Percentiles rank a stretch among this genome's conserved stretches.
These are phyloP conservation scores for Pseudocercospora fijiensis DNA, from an alignment of 2,329 filamentous ascomycete species.

Conservation along the genomic window DNA sequence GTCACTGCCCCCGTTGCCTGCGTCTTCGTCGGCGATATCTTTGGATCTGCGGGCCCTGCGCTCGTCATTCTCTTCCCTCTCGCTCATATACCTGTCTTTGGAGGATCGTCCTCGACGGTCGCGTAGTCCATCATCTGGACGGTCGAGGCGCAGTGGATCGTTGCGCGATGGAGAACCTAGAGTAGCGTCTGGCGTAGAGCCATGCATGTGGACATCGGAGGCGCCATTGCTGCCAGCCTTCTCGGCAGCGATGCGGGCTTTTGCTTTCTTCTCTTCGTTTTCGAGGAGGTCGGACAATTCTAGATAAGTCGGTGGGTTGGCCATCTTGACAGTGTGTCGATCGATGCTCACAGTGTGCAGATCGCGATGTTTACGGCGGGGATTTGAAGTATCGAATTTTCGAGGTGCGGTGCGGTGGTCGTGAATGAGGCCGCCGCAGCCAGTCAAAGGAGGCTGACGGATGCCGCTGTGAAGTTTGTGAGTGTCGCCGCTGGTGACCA, in stretches of 20 bases:
- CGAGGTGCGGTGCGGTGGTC: conserved; percentile 8
- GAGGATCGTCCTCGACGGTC: conserved; percentile 16
- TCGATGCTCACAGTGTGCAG: conserved; percentile 20
- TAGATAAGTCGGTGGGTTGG: conserved; percentile 20
- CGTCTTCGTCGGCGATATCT: conserved; percentile 31
- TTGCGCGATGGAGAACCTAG: conserved; percentile 9
- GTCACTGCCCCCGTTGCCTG: conserved; percentile 41
- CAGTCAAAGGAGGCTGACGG: conserved; percentile 6
- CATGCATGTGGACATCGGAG: conserved; percentile 16
- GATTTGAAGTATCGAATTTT: not conserved
- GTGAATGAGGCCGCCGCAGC: conserved; percentile 1
- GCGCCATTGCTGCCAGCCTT: conserved; percentile 22
- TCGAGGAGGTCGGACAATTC: conserved; percentile 35
- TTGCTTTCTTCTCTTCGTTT: conserved; percentile 30
- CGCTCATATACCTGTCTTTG: conserved; percentile 33
- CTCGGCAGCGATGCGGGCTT: conserved; percentile 21
- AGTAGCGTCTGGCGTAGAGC: conserved; percentile 10
- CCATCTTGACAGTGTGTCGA: conserved; percentile 15
- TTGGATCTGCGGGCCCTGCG: conserved; percentile 37
- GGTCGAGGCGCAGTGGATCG: conserved; percentile 21
- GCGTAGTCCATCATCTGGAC: conserved; percentile 7
- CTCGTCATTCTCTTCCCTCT: conserved; percentile 39
- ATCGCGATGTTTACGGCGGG: not conserved
- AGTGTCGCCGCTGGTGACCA: conserved; percentile 4
- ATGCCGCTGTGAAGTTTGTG: conserved; percentile 10